Evolutionary conservation across 2,329 filamentous ascomycete species (phyloP).

Genomic region (Geoglossum cookeanum): DNA sequence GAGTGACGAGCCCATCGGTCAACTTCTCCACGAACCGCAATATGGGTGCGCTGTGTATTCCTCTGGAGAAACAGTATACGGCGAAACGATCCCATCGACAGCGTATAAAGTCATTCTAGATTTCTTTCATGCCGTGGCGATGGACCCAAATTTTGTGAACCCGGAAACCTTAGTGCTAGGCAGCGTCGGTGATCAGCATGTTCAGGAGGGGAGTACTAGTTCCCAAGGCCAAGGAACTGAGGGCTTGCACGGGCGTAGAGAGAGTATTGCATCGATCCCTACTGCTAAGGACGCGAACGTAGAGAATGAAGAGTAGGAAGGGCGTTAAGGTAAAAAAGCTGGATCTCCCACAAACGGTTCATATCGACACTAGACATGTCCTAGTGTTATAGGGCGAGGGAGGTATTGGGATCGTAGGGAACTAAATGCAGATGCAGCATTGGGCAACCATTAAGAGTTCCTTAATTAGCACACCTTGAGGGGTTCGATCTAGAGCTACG

Average conservation of each 20-base stretch:
- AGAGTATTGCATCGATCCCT: neutral
- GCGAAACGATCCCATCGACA: slow-evolving; percentile 42
- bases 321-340: neutral
- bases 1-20: slow-evolving; percentile 25
- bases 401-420: too few relatives aligned
- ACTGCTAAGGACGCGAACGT: neutral
- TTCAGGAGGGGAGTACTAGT: neutral
- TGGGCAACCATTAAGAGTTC: too few relatives aligned
- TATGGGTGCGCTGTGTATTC: slow-evolving; percentile 49
- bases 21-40: slow-evolving; percentile 30
- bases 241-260: neutral
- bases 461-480: too few relatives aligned
- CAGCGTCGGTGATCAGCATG: neutral
- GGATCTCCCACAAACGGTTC: neutral
- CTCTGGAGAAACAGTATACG: slow-evolving; percentile 38
- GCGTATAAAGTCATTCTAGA: slow-evolving; percentile 34
- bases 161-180: neutral
- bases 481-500: too few relatives aligned
- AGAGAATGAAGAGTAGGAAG: neutral
- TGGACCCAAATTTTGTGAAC: slow-evolving; percentile 15
- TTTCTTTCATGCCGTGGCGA: slow-evolving; percentile 41
- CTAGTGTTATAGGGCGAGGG: neutral
- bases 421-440: too few relatives aligned
- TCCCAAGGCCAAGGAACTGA: neutral
- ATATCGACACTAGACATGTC: neutral